phyloP scores from a whole-genome alignment of 2,329 filamentous ascomycete genomes.

The Hypoxylon sp. region DNA sequence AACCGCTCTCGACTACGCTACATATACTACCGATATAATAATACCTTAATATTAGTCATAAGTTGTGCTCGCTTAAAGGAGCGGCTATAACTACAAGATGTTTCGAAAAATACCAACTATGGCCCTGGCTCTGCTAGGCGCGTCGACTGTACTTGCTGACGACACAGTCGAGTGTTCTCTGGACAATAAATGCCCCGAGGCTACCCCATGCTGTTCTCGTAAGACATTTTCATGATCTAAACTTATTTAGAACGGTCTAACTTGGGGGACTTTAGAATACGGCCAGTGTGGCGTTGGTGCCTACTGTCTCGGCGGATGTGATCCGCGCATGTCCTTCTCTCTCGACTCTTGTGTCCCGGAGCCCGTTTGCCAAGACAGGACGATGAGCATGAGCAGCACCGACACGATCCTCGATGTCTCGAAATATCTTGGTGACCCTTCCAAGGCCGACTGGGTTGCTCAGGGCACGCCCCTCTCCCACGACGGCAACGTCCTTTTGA shows the following conservation, averaged over 20 bases:
- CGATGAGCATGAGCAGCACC: constrained; percentile 79
- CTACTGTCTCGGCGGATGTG: constrained; percentile 96
- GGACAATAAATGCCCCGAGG: constrained; percentile 74
- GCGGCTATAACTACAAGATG: constrained; percentile 45
- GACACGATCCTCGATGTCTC: constrained; percentile 78
- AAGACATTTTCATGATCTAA: constrained; percentile 56
- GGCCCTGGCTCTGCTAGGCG: constrained; percentile 57
- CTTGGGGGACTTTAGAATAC: constrained; percentile 74
- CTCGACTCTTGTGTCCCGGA: constrained; percentile 88
- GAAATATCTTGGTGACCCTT: constrained; percentile 88
- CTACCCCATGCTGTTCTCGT: constrained; percentile 85
- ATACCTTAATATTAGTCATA: constrained; percentile 37
- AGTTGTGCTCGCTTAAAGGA: constrained; percentile 10
- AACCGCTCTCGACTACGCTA: constrained; percentile 19
- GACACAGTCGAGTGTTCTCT: constrained; percentile 60
- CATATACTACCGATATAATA: constrained; percentile 37
- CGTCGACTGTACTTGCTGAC: constrained; percentile 55
- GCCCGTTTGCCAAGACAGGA: constrained; percentile 82
- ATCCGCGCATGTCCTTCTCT: constrained; percentile 84
- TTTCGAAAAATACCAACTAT: constrained; percentile 50
- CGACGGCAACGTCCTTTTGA: constrained; percentile 81
- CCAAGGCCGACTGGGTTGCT: constrained; percentile 86
- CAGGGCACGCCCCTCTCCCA: constrained; percentile 80
- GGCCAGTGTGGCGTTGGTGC: constrained; percentile 93
- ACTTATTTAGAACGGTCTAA: constrained; percentile 20